Evolutionary conservation across 768 basidiomycete genomes (phyloP), one percentile per base, ranked within the genome.

Genomic region (Kwoniella mangroviensis): DNA sequence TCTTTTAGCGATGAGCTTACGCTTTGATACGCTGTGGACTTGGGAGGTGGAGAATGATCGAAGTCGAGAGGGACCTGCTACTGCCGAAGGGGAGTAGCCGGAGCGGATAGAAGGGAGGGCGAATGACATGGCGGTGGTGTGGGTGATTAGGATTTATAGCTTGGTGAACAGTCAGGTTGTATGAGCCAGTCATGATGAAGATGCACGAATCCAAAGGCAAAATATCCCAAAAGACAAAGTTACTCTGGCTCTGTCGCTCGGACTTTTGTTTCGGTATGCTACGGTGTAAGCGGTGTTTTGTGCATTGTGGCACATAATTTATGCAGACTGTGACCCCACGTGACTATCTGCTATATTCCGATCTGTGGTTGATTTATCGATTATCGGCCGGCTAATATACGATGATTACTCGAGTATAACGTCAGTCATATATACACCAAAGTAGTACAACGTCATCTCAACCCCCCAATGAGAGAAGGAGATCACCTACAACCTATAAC

Each of bases 1-100:
- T 42, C 72, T 51, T 49, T 73, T 73, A 21, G 72, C 72, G 6
- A 66, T 43, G 5, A 66, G 24, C 40, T 67, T 65, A 12, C 67
- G 63, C 42, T 67, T 69, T 43, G 63, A 65, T 12, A 59, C 68
- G 17, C 42, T 34, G 34, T 34, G 34, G 34, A 34, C 34, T 7
- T 34, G 34, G 6, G 34, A 34, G 34, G 34, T 34, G 34, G 34
- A 34, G 34, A 34, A 34, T 34, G 34, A 34, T 34, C 34, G 34
- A 7, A 34, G 12, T 59, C 55, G 22, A 0, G 68, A 69, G 19
- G 68, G 68, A 22, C 68, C 68, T n/a, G 68, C 62, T 7, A 66
- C 21, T 26, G 65, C 10, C 19, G 45, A 42, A 28, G 55, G 17
- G 40, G 60, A 45, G 19, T 64, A 56, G 17, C 51, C 55, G 6